Percentiles rank a stretch among this genome's conserved stretches.
Conservation (phyloP, 257 asterid species). For the Misopates orontium region DNA sequence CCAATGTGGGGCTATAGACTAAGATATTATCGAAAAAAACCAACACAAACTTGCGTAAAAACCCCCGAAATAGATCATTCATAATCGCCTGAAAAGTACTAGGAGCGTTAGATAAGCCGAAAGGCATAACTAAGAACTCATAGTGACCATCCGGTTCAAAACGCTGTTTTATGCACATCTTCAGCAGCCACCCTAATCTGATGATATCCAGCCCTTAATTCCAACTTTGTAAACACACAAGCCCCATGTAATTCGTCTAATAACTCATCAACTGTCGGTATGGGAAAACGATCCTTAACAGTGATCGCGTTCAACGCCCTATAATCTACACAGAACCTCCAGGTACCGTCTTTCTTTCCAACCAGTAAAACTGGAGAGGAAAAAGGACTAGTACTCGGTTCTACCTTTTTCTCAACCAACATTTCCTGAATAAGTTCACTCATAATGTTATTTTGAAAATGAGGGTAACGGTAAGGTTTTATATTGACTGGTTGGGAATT, state of each 20-base stretch:
- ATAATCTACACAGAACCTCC: background rate
- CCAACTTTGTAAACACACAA: no score
- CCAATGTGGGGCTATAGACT: background rate
- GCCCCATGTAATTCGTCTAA: no score
- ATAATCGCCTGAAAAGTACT: no score
- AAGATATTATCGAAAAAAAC: slow-evolving; percentile 23
- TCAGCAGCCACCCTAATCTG: background rate
- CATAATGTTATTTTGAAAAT: background rate
- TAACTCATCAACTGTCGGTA: no score
- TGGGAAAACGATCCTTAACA: no score
- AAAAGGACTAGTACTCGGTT: background rate
- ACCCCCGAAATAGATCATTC: background rate
- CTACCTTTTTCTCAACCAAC: background rate
- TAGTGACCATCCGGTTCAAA: background rate
- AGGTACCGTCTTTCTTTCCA: background rate
- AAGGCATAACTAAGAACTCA: background rate
- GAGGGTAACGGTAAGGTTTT: background rate
- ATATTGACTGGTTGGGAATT: background rate
- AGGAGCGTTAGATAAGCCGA: no score
- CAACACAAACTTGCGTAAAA: background rate
- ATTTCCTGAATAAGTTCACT: background rate
- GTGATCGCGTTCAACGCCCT: no score
- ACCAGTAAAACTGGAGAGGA: background rate
- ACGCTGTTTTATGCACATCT: background rate
- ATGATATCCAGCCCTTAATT: background rate